Conservation (phyloP, 1,284 basidiomycete species). For the Trichosporon sp. region DNA sequence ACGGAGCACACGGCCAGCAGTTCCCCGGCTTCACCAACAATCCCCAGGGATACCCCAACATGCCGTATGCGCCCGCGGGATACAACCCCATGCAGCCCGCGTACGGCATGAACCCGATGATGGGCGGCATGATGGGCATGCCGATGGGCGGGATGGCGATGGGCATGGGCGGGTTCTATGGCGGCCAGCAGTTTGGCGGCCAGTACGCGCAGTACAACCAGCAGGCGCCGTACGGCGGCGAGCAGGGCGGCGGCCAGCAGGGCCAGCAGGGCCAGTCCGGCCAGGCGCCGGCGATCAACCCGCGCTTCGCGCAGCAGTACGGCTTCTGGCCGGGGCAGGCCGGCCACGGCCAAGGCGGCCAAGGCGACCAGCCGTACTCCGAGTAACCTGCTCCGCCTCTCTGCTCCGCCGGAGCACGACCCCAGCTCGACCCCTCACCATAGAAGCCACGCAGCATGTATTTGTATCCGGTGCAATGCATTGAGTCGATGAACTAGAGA, state of each 20-base stretch:
- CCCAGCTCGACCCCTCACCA: no score
- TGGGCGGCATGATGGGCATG: constrained; percentile 8
- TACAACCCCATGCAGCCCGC: constrained; percentile 14
- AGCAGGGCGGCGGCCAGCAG: constrained; percentile 8
- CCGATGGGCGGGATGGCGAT: constrained; percentile 8
- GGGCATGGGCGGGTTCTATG: constrained; percentile 11
- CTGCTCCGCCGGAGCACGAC: no score
- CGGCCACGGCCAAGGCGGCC: neutral
- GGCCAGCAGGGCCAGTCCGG: neutral
- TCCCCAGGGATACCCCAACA: neutral
- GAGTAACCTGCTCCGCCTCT: neutral
- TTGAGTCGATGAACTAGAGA: neutral
- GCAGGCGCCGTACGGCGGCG: no score
- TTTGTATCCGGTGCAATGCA: constrained; percentile 1
- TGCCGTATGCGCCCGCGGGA: constrained; percentile 15
- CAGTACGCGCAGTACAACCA: constrained; percentile 13
- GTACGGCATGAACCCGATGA: constrained; percentile 12
- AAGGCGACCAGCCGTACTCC: neutral
- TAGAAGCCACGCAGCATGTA: neutral
- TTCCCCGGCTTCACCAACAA: neutral
- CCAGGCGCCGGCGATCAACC: constrained; percentile 42
- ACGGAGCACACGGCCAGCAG: neutral
- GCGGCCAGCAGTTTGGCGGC: constrained; percentile 1
- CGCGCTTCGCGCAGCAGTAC: constrained; percentile 42
- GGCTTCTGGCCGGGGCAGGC: constrained; percentile 10